These are phyloP conservation scores for Calocera viscosa DNA, from an alignment of 768 basidiomycete species.

Conservation along the genomic window DNA sequence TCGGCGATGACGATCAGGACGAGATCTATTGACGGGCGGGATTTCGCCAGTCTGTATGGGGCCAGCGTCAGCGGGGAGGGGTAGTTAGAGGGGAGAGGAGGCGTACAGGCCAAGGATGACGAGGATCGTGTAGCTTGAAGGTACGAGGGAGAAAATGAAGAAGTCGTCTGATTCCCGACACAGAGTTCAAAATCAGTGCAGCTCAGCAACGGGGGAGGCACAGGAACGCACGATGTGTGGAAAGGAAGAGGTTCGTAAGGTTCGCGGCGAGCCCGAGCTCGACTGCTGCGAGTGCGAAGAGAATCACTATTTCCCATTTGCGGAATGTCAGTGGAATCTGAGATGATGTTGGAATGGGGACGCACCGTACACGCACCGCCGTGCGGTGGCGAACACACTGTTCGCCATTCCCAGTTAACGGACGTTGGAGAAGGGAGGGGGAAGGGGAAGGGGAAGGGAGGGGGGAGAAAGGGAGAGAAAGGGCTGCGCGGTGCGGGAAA, in stretches of 20 bases:
- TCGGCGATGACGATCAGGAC: slow-evolving; percentile 42
- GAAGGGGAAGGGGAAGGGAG: neutral
- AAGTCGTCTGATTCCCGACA: slow-evolving; percentile 42
- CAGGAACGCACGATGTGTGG: neutral
- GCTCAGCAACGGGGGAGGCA: neutral
- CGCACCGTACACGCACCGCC: neutral
- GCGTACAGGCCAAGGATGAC: slow-evolving; percentile 48
- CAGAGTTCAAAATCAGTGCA: neutral
- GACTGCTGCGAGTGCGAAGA: neutral
- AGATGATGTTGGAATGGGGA: neutral
- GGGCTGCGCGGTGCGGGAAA: neutral
- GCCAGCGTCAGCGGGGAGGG: neutral
- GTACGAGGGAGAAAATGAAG: slow-evolving; percentile 53
- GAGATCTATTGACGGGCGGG: slow-evolving; percentile 53
- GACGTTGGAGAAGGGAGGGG: neutral
- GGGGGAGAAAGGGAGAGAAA: neutral
- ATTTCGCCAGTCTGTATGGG: slow-evolving; percentile 48
- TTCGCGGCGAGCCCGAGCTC: neutral
- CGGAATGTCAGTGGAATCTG: neutral
- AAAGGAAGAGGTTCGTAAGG: neutral
- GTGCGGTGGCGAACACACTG: neutral
- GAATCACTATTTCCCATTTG: neutral
- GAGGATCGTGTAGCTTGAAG: slow-evolving; percentile 54
- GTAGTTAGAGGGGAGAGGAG: slow-evolving; percentile 7
- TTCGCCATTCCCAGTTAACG: neutral